Base-by-base conservation (phyloP, 1,284 basidiomycete genomes). In the Bondarzewia mesenterica region DNA sequence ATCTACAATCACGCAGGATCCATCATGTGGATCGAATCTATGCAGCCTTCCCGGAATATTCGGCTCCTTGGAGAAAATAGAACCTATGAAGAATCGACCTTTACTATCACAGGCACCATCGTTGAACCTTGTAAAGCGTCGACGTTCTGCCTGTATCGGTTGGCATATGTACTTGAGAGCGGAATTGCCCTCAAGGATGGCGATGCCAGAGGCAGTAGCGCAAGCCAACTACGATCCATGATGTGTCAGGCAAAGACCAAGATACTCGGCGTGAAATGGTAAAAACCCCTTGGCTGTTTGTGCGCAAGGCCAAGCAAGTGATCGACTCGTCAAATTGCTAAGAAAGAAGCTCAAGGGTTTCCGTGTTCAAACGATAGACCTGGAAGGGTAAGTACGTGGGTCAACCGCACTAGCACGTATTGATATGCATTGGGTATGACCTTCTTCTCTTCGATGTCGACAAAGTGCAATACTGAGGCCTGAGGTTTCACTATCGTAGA, bases 1-100 rank as follows among this genome's bases (percentile, higher is more conserved):
- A 53, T 86, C 82, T 15, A 78, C 74, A 22, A 84, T 60, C 35
- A 62, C 63, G 58, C 75, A 75, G 43, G 61, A 66, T 25, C 60
- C 62, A 46, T 68, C 67, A 32, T 55, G 52, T 38, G 82, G 77
- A 58, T 83, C 80, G 57, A 75, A 82, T 59, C 70, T 69, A 63
- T 77, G 83, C 40, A 85, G 63, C 54, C 74, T 69, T 7, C 83
- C 81, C 1, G 76, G 70, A 38, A 84, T 68, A 20, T 62, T 63
- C 36, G 67, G 70, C 43, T 74, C 67, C 54, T 69, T 65, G 39
- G 74, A 76, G 55, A 67, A 73, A 42, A 85, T 59, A 1, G 80
- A 80, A 26, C 82, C 83, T 37, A 79, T 77, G 56, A 84, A 75
- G 60, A 80, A 85, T 38, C 80, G 72, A 5, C 82, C 82, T 54